Evolutionary conservation across 768 basidiomycete species (phyloP).

Genomic region (Pleurotus platypus): DNA sequence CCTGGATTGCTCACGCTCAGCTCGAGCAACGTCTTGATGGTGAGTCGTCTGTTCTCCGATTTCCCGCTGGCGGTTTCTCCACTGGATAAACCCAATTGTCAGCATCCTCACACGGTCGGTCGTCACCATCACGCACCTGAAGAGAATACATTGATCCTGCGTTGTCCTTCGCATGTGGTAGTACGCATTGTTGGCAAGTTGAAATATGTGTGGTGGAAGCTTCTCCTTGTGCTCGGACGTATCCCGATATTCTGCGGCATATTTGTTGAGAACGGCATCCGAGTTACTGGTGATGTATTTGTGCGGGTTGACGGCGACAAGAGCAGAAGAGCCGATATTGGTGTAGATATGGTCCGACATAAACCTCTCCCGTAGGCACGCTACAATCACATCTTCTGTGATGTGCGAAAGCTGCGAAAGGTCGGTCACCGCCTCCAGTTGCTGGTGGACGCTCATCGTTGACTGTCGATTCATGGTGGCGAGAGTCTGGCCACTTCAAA

Average conservation of each 20-base stretch:
- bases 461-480: constrained; percentile 15
- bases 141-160: constrained; percentile 87
- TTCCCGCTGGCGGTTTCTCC: constrained; percentile 94
- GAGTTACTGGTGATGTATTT: constrained; percentile 83
- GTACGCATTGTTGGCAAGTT: constrained; percentile 87
- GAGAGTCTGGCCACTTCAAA: background rate
- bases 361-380: constrained; percentile 83
- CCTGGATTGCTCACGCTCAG: constrained; percentile 84
- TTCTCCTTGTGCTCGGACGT: constrained; percentile 57
- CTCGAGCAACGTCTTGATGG: constrained; percentile 90
- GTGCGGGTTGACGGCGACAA: constrained; percentile 92
- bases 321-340: constrained; percentile 58
- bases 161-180: constrained; percentile 94
- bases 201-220: constrained; percentile 87
- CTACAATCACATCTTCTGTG: constrained; percentile 82
- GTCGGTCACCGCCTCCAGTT: constrained; percentile 71
- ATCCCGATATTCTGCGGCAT: constrained; percentile 82
- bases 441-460: constrained; percentile 52
- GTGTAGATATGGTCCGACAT: constrained; percentile 84
- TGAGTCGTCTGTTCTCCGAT: constrained; percentile 85
- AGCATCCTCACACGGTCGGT: constrained; percentile 1
- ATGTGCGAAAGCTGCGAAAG: constrained; percentile 62
- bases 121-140: constrained; percentile 55
- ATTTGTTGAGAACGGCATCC: constrained; percentile 81
- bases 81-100: constrained; percentile 34